phyloP scores from a whole-genome alignment of 75 land plant species.

The Picea glauca region DNA sequence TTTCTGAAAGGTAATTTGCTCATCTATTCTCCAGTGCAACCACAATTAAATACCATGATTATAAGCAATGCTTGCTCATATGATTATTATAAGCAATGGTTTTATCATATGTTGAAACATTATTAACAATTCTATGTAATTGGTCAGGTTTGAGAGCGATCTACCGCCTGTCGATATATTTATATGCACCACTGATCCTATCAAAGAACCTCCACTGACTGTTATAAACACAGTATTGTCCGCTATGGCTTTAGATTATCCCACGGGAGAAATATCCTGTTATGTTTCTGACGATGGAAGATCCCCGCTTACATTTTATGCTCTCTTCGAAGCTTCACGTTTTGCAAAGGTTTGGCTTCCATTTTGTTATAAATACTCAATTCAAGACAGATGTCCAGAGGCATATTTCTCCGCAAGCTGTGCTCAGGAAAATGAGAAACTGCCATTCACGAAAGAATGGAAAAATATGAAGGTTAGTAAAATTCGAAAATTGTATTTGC shows the following conservation, averaged over 20 bases:
- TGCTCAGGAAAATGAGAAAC: background rate
- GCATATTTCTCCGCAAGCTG: slow-evolving; percentile 28
- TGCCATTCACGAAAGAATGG: background rate
- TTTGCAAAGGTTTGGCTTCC: slow-evolving; percentile 52
- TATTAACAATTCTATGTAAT: background rate
- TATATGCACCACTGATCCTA: slow-evolving; percentile 16
- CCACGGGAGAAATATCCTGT: slow-evolving; percentile 14
- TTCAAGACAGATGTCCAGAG: slow-evolving; percentile 42
- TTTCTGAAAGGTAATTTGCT: background rate
- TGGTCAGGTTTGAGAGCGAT: slow-evolving; percentile 25
- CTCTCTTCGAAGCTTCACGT: slow-evolving; percentile 19
- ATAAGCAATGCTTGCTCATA: too few relatives aligned
- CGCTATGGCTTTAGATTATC: slow-evolving; percentile 21
- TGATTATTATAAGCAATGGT: background rate
- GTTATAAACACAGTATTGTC: slow-evolving; percentile 35
- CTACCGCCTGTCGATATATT: background rate
- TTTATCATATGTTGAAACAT: background rate
- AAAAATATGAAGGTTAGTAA: slow-evolving; percentile 23
- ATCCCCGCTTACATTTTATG: slow-evolving; percentile 15
- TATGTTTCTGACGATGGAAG: slow-evolving; percentile 27
- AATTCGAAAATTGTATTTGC: background rate
- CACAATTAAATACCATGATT: background rate
- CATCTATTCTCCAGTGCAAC: too few relatives aligned
- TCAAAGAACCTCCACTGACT: slow-evolving; percentile 14
- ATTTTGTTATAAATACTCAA: slow-evolving; percentile 37